A percentile compares a stretch with the other conserved stretches of the same genome.
Conservation (phyloP, 2,329 filamentous ascomycete genomes). For the Hypomyces perniciosus region DNA sequence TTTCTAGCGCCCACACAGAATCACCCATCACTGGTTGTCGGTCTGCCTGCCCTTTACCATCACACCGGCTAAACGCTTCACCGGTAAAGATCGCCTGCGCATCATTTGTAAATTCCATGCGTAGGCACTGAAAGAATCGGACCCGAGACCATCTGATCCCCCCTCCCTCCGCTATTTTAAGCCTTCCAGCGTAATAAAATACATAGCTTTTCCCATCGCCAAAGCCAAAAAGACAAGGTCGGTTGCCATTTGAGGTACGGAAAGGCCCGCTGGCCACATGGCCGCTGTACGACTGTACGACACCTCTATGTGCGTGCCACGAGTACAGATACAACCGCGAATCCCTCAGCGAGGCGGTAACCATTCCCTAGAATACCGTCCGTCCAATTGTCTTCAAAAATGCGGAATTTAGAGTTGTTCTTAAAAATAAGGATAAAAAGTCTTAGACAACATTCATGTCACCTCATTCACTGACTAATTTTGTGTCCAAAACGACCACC, state of each 20-base stretch:
- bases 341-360: background rate
- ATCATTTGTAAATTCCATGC: too few species aligned
- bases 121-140: too few species aligned
- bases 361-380: background rate
- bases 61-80: too few species aligned
- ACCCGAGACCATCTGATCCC: too few species aligned
- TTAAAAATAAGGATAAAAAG: background rate
- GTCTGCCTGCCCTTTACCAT: background rate
- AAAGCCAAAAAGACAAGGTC: too few species aligned
- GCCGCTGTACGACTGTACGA: too few species aligned
- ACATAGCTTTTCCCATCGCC: too few species aligned
- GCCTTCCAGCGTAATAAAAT: too few species aligned
- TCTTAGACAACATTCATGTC: slow-evolving; percentile 4
- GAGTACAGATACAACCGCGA: background rate
- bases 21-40: background rate
- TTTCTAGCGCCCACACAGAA: background rate
- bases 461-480: slow-evolving; percentile 2
- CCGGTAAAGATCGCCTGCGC: too few species aligned
- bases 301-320: background rate
- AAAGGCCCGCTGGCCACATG: too few species aligned
- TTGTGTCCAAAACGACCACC: background rate
- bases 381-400: background rate
- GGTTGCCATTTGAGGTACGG: too few species aligned
- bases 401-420: slow-evolving; percentile 1
- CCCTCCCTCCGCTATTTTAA: too few species aligned